Conservation (phyloP, 2,329 filamentous ascomycete species). For the Penicillium sp. region DNA sequence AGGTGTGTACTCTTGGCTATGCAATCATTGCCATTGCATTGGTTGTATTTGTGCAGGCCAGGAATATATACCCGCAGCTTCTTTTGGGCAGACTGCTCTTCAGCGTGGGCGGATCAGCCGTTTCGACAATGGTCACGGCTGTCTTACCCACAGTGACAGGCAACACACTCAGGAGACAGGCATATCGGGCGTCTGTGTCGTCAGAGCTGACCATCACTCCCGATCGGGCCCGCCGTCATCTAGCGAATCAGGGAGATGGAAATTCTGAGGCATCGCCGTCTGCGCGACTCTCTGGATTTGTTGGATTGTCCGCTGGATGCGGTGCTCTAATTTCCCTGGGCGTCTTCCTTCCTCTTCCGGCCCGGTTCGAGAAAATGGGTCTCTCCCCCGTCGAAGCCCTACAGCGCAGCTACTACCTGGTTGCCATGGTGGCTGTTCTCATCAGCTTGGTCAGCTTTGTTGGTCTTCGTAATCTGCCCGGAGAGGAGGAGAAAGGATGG, state of each 20-base stretch:
- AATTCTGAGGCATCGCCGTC: conserved; percentile 41
- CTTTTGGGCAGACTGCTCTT: conserved; percentile 81
- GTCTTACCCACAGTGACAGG: conserved; percentile 70
- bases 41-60: conserved; percentile 76
- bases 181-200: conserved; percentile 50
- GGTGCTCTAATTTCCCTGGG: conserved; percentile 80
- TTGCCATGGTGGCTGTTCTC: conserved; percentile 65
- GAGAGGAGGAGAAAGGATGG: conserved; percentile 75
- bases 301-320: conserved; percentile 87
- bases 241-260: conserved; percentile 4
- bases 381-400: conserved; percentile 70
- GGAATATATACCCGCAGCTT: conserved; percentile 82
- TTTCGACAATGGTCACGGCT: conserved; percentile 96
- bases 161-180: conserved; percentile 39
- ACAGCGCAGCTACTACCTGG: conserved; percentile 80
- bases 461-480: conserved; percentile 63
- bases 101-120: conserved; percentile 84
- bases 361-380: conserved; percentile 69
- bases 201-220: conserved; percentile 59
- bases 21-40: conserved; percentile 72
- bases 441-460: conserved; percentile 73
- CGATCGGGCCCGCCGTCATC: conserved; percentile 36
- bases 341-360: conserved; percentile 81
- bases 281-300: conserved; percentile 73
- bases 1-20: conserved; percentile 68